phyloP scores from a whole-genome alignment of 768 basidiomycete species.

The Rubroboletus satanas region DNA sequence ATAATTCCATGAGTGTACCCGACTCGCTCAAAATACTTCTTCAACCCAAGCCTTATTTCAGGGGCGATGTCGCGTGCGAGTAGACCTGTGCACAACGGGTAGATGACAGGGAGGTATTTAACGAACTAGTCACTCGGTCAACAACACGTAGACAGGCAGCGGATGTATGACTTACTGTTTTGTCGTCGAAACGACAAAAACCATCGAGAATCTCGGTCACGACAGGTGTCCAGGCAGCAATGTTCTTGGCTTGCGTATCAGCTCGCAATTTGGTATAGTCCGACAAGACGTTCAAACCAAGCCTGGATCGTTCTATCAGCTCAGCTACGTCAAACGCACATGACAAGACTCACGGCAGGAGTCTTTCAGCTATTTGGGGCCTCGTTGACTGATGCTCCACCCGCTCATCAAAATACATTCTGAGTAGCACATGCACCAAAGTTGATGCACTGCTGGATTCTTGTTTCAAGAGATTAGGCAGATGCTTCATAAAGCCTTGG shows the following conservation, averaged over 20 bases:
- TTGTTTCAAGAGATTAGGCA: constrained; percentile 96
- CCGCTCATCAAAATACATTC: constrained; percentile 93
- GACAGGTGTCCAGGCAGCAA: constrained; percentile 97
- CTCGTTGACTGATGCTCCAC: constrained; percentile 81
- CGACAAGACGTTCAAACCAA: constrained; percentile 82
- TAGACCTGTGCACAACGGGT: constrained; percentile 84
- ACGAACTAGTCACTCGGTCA: constrained; percentile 56
- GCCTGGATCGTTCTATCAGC: constrained; percentile 41
- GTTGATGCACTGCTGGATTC: constrained; percentile 97
- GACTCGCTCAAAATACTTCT: constrained; percentile 76
- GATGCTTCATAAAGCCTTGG: constrained; percentile 97
- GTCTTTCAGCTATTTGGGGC: constrained; percentile 70
- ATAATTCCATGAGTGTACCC: constrained; percentile 69
- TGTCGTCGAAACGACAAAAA: constrained; percentile 85
- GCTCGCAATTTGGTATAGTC: constrained; percentile 87
- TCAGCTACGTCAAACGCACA: neutral
- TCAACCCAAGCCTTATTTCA: constrained; percentile 78
- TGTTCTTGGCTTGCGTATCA: constrained; percentile 93
- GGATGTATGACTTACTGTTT: constrained; percentile 60
- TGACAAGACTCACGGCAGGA: constrained; percentile 54
- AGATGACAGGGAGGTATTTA: constrained; percentile 84
- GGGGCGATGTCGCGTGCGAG: constrained; percentile 77
- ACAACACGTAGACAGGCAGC: neutral
- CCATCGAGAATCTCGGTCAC: constrained; percentile 93
- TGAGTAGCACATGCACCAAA: constrained; percentile 82